These are phyloP conservation scores for Lagenidium giganteum DNA, from an alignment of 352 stramenopile species.

Conservation along the genomic window DNA sequence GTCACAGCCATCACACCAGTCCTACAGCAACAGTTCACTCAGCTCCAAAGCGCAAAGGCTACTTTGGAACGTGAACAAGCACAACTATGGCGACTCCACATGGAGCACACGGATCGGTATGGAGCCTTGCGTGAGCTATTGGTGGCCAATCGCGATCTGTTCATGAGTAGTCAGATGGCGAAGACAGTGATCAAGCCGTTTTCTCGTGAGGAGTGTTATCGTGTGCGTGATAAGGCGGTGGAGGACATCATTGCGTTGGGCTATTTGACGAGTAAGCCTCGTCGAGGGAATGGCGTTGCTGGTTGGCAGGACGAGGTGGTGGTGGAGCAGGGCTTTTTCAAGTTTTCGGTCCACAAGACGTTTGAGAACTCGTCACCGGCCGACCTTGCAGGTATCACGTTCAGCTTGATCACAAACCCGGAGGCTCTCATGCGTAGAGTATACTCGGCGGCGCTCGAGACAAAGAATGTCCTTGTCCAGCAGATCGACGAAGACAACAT, in stretches of 20 bases:
- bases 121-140: constrained; percentile 6
- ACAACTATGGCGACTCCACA: too few relatives aligned
- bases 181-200: constrained; percentile 18
- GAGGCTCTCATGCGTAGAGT: constrained; percentile 6
- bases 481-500: constrained; percentile 24
- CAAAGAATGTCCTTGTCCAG: constrained; percentile 20
- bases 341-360: constrained; percentile 17
- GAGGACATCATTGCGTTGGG: constrained; percentile 7
- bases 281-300: constrained; percentile 3
- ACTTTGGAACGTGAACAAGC: too few relatives aligned
- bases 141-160: constrained; percentile 9
- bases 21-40: not conserved
- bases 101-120: too few relatives aligned
- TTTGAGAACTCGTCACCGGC: constrained; percentile 4
- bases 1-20: not conserved
- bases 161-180: constrained; percentile 5
- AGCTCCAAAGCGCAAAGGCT: too few relatives aligned
- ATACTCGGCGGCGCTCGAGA: constrained; percentile 17
- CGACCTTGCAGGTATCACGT: constrained; percentile 3
- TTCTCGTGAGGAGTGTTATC: constrained; percentile 7
- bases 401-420: constrained; percentile 13
- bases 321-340: constrained; percentile 13
- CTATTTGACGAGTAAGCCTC: not conserved
- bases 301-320: constrained; percentile 19
- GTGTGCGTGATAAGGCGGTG: constrained; percentile 7